These are phyloP conservation scores for Phellopilus nigrolimitatus DNA, from an alignment of 1,284 basidiomycete species.

Conservation along the genomic window DNA sequence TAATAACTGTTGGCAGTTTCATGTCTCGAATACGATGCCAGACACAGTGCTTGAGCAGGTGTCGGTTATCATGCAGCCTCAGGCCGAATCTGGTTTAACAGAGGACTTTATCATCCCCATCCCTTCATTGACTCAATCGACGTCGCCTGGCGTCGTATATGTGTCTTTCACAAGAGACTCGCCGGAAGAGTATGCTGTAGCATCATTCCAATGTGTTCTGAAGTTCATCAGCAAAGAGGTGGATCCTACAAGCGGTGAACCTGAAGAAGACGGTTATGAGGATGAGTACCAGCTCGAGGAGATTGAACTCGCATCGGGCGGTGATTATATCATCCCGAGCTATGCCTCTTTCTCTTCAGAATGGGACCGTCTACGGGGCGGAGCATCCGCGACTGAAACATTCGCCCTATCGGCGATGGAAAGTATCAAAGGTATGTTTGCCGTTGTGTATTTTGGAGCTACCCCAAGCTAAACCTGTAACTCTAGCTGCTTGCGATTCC, in stretches of 20 bases:
- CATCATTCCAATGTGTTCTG: conserved; percentile 90
- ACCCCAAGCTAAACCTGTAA: conserved; percentile 19
- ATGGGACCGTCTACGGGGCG: conserved; percentile 87
- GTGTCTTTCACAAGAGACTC: conserved; percentile 88
- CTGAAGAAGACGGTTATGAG: conserved; percentile 97
- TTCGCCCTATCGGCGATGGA: conserved; percentile 93
- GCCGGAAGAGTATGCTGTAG: conserved; percentile 74
- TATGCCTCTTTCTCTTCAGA: conserved; percentile 90
- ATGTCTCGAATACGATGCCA: conserved; percentile 97
- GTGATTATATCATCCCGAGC: conserved; percentile 91
- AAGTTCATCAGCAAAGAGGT: conserved; percentile 98
- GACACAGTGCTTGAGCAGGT: conserved; percentile 96
- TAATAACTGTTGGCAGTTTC: conserved; percentile 59
- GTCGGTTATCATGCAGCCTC: conserved; percentile 87
- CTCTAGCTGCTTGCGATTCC: conserved; percentile 82
- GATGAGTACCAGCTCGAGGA: conserved; percentile 99
- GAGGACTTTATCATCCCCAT: conserved; percentile 97
- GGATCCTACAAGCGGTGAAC: conserved; percentile 93
- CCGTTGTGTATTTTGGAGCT: conserved; percentile 19
- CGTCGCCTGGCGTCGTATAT: conserved; percentile 81
- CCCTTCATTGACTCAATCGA: conserved; percentile 60
- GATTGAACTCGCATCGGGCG: conserved; percentile 85
- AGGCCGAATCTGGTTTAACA: conserved; percentile 69
- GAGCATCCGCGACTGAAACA: conserved; percentile 82
- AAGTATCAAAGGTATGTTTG: conserved; percentile 78